Conservation (phyloP, 2,329 filamentous ascomycete genomes). For the Tolypocladium nubicola region DNA sequence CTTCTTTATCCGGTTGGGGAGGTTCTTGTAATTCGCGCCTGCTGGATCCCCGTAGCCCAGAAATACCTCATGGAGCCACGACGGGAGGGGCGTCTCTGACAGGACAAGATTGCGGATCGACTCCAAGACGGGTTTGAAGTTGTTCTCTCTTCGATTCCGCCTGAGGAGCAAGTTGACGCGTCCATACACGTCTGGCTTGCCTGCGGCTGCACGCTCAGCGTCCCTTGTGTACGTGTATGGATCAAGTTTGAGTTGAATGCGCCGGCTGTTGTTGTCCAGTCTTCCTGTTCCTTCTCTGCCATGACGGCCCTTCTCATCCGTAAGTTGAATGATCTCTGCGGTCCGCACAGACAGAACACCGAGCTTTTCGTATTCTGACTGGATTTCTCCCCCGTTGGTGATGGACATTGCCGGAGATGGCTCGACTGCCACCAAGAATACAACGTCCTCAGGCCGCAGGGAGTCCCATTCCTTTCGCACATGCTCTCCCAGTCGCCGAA, state of each 20-base stretch:
- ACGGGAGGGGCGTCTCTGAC: constrained; percentile 74
- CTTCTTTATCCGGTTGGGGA: constrained; percentile 65
- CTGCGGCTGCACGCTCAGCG: constrained; percentile 50
- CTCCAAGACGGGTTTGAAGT: constrained; percentile 88
- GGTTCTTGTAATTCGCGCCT: constrained; percentile 73
- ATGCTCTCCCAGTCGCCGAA: constrained; percentile 65
- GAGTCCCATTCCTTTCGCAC: constrained; percentile 84
- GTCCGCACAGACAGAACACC: constrained; percentile 65
- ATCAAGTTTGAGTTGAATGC: constrained; percentile 74
- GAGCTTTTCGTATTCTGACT: constrained; percentile 45
- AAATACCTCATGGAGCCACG: constrained; percentile 94
- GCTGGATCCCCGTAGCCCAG: constrained; percentile 93
- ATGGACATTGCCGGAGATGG: constrained; percentile 40
- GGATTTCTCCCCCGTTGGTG: constrained; percentile 38
- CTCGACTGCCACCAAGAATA: constrained; percentile 76
- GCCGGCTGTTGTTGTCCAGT: constrained; percentile 59
- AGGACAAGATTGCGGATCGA: constrained; percentile 81
- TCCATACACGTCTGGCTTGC: constrained; percentile 72
- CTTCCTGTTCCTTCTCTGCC: constrained; percentile 50
- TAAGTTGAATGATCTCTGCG: constrained; percentile 75
- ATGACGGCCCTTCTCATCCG: constrained; percentile 72
- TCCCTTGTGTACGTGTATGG: constrained; percentile 68
- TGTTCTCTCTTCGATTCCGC: constrained; percentile 81
- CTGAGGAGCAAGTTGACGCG: constrained; percentile 78
- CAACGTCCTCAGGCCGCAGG: constrained; percentile 74